Percentiles rank a stretch among this genome's conserved stretches.
Conservation (phyloP, 139 green algal genomes). For the Parachlorella kessleri region DNA sequence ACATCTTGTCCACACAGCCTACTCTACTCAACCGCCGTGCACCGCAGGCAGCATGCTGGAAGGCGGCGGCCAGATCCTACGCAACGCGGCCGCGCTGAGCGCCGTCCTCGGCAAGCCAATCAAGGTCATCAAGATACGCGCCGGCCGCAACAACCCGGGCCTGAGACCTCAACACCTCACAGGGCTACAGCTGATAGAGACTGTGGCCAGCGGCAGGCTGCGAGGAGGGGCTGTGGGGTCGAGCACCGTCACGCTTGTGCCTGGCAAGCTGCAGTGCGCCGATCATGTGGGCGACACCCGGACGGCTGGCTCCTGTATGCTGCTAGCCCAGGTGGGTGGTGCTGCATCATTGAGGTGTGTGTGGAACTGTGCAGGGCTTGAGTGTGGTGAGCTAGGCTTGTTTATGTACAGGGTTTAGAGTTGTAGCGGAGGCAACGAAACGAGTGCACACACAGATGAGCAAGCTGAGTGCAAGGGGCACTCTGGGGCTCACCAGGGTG, state of each 20-base stretch:
- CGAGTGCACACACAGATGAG: too few species aligned
- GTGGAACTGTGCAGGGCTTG: too few species aligned
- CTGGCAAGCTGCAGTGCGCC: slow-evolving; percentile 33
- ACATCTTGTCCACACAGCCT: too few species aligned
- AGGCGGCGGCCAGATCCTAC: slow-evolving; percentile 82
- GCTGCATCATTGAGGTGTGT: too few species aligned
- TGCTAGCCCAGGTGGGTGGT: slow-evolving; percentile 82
- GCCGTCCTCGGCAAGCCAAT: slow-evolving; percentile 54
- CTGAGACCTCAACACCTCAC: slow-evolving; percentile 48
- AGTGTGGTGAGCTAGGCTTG: too few species aligned
- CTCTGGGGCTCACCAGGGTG: too few species aligned
- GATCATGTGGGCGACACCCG: slow-evolving; percentile 59
- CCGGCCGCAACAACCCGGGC: slow-evolving; percentile 39
- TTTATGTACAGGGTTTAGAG: too few species aligned
- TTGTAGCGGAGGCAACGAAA: too few species aligned
- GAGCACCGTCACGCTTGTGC: slow-evolving; percentile 44
- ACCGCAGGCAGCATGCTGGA: slow-evolving; percentile 75
- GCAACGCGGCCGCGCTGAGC: slow-evolving; percentile 66
- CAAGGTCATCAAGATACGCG: slow-evolving; percentile 61
- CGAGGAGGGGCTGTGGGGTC: slow-evolving; percentile 37
- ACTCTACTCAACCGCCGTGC: too few species aligned
- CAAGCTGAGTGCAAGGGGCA: too few species aligned
- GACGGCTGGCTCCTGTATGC: slow-evolving; percentile 78
- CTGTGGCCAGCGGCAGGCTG: slow-evolving; percentile 52
- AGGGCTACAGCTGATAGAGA: slow-evolving; percentile 60